These are phyloP conservation scores for Sporothrix globosa DNA, from an alignment of 2,329 filamentous ascomycete species.

Conservation along the genomic window DNA sequence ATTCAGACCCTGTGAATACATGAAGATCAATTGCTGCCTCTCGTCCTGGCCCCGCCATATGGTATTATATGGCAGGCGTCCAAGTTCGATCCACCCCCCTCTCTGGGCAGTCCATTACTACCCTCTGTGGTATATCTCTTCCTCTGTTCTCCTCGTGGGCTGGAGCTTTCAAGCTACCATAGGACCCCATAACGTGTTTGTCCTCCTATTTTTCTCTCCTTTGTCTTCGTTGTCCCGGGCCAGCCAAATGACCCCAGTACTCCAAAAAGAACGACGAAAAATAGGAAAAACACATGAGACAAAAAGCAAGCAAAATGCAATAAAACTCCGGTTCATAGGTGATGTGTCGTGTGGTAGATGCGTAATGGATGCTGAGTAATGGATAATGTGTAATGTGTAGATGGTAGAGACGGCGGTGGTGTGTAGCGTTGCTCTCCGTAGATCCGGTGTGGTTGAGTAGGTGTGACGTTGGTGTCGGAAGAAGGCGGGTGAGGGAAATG, in stretches of 20 bases:
- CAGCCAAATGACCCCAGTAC: constrained; percentile 37
- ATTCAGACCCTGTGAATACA: constrained; percentile 48
- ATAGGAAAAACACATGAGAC: neutral
- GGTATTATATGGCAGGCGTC: constrained; percentile 31
- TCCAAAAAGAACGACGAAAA: constrained; percentile 28
- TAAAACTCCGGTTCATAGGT: constrained; percentile 43
- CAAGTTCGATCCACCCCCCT: constrained; percentile 38
- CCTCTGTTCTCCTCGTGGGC: constrained; percentile 48
- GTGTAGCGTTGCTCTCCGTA: neutral
- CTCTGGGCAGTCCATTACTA: constrained; percentile 31
- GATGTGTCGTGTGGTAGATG: constrained; percentile 41
- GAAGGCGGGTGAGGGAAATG: neutral
- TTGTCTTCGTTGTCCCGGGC: constrained; percentile 37
- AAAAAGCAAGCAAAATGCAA: constrained; percentile 39
- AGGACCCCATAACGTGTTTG: constrained; percentile 48
- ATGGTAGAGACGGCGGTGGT: neutral
- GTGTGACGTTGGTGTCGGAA: neutral
- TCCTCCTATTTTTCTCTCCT: constrained; percentile 34
- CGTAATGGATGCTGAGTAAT: constrained; percentile 26
- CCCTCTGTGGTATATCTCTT: constrained; percentile 29
- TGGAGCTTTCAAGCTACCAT: constrained; percentile 70
- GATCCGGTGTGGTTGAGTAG: constrained; percentile 14
- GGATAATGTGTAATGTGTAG: constrained; percentile 9
- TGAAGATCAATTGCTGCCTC: constrained; percentile 34
- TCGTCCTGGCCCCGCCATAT: constrained; percentile 29